Conservation (phyloP, 1,139 yeast species). For the Lodderomyces orthopsilosis region DNA sequence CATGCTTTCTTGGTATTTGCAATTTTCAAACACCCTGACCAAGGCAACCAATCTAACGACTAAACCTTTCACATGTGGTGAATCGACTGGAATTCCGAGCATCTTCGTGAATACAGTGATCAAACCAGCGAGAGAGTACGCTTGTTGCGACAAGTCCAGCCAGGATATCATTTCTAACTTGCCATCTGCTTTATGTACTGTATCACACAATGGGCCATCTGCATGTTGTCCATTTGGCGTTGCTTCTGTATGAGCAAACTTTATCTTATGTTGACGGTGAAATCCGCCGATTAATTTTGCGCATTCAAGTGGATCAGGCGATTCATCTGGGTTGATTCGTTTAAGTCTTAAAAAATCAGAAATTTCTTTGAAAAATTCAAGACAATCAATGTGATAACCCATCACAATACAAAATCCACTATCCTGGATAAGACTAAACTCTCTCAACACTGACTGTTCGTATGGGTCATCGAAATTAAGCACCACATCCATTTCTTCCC, state of each 20-base stretch:
- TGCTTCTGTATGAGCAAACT: slow-evolving; percentile 1
- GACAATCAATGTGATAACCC: slow-evolving; percentile 54
- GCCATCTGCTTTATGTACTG: slow-evolving; percentile 8
- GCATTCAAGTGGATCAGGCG: slow-evolving; percentile 18
- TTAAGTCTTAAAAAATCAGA: slow-evolving; percentile 41
- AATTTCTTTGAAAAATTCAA: slow-evolving; percentile 47
- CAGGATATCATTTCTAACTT: slow-evolving; percentile 20
- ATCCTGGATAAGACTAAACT: slow-evolving; percentile 28
- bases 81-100: slow-evolving; percentile 29
- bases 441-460: slow-evolving; percentile 31
- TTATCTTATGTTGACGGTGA: slow-evolving; percentile 16
- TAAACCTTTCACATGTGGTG: slow-evolving; percentile 28
- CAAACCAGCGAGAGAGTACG: slow-evolving; percentile 27
- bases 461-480: slow-evolving; percentile 42
- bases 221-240: not conserved
- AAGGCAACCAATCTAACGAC: slow-evolving; percentile 25
- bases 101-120: slow-evolving; percentile 27
- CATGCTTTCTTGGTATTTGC: slow-evolving; percentile 15
- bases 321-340: slow-evolving; percentile 21
- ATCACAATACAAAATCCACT: slow-evolving; percentile 52
- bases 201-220: slow-evolving; percentile 11
- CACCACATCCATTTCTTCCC: slow-evolving; percentile 46
- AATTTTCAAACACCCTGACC: slow-evolving; percentile 19
- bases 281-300: slow-evolving; percentile 25
- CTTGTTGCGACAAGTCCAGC: slow-evolving; percentile 35